phyloP scores from a whole-genome alignment of 345 rosid species.

The Diplotaxis tenuifolia region DNA sequence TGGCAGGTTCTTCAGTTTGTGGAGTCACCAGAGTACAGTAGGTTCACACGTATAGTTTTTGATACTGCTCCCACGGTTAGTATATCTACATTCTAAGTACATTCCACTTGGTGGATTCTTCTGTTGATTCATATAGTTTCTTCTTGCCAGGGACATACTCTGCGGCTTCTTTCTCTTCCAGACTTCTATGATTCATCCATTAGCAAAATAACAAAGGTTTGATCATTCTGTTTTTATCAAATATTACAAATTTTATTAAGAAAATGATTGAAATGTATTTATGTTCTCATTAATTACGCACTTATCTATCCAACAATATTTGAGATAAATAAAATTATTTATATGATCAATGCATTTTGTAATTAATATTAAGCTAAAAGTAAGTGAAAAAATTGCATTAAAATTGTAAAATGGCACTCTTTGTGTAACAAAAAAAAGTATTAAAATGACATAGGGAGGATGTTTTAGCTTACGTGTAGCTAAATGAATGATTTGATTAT shows the following conservation, averaged over 20 bases:
- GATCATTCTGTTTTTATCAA: neutral
- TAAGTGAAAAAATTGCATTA: no score
- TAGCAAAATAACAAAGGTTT: slow-evolving; percentile 77
- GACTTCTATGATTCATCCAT: slow-evolving; percentile 74
- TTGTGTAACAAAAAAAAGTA: no score
- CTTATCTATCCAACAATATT: no score
- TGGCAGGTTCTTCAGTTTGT: slow-evolving; percentile 67
- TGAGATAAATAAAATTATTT: no score
- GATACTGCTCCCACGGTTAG: slow-evolving; percentile 88
- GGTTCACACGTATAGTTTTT: slow-evolving; percentile 64
- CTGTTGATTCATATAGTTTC: neutral
- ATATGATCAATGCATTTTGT: no score
- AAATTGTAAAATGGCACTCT: no score
- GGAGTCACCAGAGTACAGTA: slow-evolving; percentile 61
- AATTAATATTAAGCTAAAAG: no score
- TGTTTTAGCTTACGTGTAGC: neutral
- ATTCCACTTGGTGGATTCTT: neutral
- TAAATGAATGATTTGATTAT: slow-evolving; percentile 12
- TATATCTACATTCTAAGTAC: slow-evolving; percentile 6
- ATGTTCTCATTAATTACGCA: no score
- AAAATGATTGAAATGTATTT: no score
- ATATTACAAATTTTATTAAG: no score
- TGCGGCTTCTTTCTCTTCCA: slow-evolving; percentile 82
- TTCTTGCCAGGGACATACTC: slow-evolving; percentile 78
- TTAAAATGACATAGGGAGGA: no score